Evolutionary conservation across 2,329 filamentous ascomycete species (phyloP), one percentile per base, ranked within the genome.

Genomic region (Thermothelomyces thermophilus): DNA sequence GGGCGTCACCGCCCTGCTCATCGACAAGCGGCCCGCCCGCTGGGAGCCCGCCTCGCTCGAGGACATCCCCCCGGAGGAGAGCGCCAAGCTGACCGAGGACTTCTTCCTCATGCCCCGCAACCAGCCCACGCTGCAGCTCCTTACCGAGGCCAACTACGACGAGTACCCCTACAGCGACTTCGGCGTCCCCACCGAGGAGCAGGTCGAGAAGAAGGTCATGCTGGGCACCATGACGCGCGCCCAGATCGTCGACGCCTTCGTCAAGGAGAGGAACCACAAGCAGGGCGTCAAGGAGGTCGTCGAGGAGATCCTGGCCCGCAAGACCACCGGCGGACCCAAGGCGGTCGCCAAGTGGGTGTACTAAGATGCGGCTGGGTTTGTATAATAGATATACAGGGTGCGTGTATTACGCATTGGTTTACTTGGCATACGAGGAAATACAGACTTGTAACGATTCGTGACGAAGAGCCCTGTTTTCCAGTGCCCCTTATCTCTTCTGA

Each of bases 1-100:
- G 70, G 93, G 93, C 47, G 91, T 98, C n/a, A 81, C 81, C 45
- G 84, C 89, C 20, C 78, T 85, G 42, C 76, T 98, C 35, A 78
- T 93, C 60, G 76, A 81, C 62, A 89, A 89, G 70, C 61, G 64
- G 16, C 63, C 63, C 59, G 87, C 90, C 1, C 72, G 76, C 54
- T 98, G 93, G 93, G 68, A 84, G 56, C 90, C 90, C 3, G 75
- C 78, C 37, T 80, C 77, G 6, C 74, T 97, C 2, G 75, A 80
- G n/a, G 82, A 85, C 33, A 79, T 95, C 47, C 67, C 73, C 14
- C 63, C 66, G 14, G 64, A 73, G 40, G 73, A 78, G 17, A 64
- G 73, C 44, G 16, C 30, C 44, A n/a, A 42, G 39, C 41, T 56
- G 47, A 74, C 91, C 33, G 67, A 72, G 6, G 73, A 83, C 45